These are phyloP conservation scores for Xerophyta viscosa DNA, from an alignment of 106 monocot genomes.

Conservation along the genomic window DNA sequence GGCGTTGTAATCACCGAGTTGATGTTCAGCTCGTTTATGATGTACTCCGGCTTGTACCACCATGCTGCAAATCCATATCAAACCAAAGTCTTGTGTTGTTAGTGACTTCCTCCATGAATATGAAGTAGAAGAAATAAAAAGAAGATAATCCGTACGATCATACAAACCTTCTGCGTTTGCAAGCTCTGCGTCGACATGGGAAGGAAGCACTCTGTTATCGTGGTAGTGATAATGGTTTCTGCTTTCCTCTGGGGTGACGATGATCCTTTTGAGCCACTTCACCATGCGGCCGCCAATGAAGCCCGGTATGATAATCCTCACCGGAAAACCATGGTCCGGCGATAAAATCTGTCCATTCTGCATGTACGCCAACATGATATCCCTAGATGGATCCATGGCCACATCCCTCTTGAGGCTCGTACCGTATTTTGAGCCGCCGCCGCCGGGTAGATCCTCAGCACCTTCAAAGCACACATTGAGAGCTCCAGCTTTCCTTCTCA, in stretches of 20 bases:
- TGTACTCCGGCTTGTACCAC: constrained; percentile 99
- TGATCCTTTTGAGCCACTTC: constrained; percentile 80
- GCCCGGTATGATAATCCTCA: constrained; percentile 83
- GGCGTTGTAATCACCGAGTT: constrained; percentile 97
- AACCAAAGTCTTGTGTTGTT: too few relatives aligned
- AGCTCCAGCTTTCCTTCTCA: constrained; percentile 18
- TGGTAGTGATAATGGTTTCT: constrained; percentile 70
- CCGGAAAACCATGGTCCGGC: constrained; percentile 90
- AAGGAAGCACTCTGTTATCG: constrained; percentile 82
- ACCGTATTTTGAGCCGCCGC: constrained; percentile 87
- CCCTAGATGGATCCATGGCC: constrained; percentile 79
- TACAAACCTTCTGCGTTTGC: constrained; percentile 59
- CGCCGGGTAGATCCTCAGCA: constrained; percentile 84
- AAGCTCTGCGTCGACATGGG: constrained; percentile 69
- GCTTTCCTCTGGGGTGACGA: constrained; percentile 53
- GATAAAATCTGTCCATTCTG: constrained; percentile 73
- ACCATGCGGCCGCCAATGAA: constrained; percentile 96
- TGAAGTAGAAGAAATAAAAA: too few relatives aligned
- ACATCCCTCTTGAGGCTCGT: constrained; percentile 63
- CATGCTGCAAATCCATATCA: constrained; percentile 32
- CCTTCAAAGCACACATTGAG: constrained; percentile 86
- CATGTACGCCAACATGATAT: constrained; percentile 84
- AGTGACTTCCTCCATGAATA: too few relatives aligned
- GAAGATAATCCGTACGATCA: too few relatives aligned
- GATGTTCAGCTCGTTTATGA: constrained; percentile 93